Base-by-base conservation (phyloP, 2,329 filamentous ascomycete genomes). In the Madurella fahalii region DNA sequence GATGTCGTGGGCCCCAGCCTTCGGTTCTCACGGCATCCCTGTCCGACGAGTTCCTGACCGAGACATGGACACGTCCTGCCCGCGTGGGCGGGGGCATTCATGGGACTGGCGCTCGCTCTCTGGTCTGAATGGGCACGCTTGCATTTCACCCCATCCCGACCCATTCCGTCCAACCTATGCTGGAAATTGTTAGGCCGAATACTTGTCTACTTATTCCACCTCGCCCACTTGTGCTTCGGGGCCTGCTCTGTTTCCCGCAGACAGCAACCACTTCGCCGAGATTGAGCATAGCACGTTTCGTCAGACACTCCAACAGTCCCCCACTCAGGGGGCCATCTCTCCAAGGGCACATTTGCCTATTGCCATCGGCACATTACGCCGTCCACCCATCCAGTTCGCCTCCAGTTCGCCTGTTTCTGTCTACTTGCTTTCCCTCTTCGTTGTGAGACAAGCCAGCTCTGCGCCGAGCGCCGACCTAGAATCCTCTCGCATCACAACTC, bases 261-360 rank as follows among this genome's bases (percentile, higher is more conserved):
- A n/a, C 31, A 53, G 45, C 47, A 53, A 20, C 41, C 31, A 37
- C 20, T 17, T 32, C 32, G 44, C 47, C 25, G 25, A 40, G 37
- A 48, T 31, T 34, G 42, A 54, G 49, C 43, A 53, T 50, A 50
- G 44, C 47, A 54, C 50, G 13, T 45, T 9, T 30, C 47, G 9
- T 50, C 34, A 45, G 40, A 18, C 44, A 40, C 42, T 53, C 55
- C 25, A 40, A 48, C 32, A 61, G 48, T 59, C 61, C 62, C 61
- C 62, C 54, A 54, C 52, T 45, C 34, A 53, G 62, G 62, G 62
- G 62, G 61, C 46, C 52, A 54, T 53, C 47, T 41, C 40, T 52
- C 32, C 44, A 51, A 57, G 41, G 54, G 58, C 53, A 57, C 40
- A 31, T 43, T 39, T 34, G 43, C 32, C 50, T 55, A 17, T 50